Evolutionary conservation across 2,329 filamentous ascomycete species (phyloP).

Genomic region (Neofusicoccum cordaticola): DNA sequence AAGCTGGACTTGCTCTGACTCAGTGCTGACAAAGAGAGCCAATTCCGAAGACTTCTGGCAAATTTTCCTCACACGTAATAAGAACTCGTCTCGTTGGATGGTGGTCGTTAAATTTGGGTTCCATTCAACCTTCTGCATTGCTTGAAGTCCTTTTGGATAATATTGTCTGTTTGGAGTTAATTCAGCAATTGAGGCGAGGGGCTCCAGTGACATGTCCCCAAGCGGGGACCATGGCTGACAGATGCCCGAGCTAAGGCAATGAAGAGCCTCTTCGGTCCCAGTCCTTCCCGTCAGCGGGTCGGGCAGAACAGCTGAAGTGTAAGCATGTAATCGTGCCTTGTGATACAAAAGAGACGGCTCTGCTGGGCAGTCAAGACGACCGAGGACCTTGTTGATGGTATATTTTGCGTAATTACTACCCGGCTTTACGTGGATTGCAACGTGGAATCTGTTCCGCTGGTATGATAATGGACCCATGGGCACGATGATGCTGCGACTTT

Average conservation of each 20-base stretch:
- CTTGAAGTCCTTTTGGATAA: conserved; percentile 27
- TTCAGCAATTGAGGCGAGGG: conserved; percentile 29
- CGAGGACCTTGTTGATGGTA: conserved; percentile 53
- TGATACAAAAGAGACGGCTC: conserved; percentile 56
- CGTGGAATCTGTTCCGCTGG: conserved; percentile 40
- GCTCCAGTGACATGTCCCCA: not conserved
- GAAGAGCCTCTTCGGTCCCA: conserved; percentile 59
- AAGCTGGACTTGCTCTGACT: not conserved
- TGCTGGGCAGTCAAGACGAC: conserved; percentile 55
- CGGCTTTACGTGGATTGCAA: conserved; percentile 39
- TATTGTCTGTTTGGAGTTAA: conserved; percentile 37
- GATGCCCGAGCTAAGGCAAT: conserved; percentile 48
- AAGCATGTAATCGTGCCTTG: conserved; percentile 60
- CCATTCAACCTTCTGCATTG: conserved; percentile 35
- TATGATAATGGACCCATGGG: conserved; percentile 45
- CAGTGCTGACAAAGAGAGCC: not conserved
- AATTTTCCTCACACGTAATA: conserved; percentile 21
- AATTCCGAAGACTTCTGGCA: conserved; percentile 20
- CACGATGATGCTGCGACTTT: conserved; percentile 53
- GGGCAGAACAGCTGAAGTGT: conserved; percentile 57
- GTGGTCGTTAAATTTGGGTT: conserved; percentile 21
- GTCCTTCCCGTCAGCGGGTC: conserved; percentile 59
- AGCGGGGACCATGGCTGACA: conserved; percentile 42
- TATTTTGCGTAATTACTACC: conserved; percentile 49
- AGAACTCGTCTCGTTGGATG: conserved; percentile 34